Evolutionary conservation across 78 protist species (phyloP).

Genomic region (Monosiga brevicollis): DNA sequence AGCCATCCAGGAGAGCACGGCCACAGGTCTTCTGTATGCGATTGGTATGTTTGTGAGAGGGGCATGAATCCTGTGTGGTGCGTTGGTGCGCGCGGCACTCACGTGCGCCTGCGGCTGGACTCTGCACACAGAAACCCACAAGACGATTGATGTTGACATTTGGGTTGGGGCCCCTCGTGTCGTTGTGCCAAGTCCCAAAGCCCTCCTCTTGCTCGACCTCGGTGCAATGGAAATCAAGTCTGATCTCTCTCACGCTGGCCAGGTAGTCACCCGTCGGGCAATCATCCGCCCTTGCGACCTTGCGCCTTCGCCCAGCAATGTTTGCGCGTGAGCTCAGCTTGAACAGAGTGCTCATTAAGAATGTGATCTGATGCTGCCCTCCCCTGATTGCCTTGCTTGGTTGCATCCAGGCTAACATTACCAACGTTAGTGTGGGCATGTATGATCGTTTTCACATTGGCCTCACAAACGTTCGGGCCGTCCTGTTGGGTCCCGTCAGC

Average conservation of each 20-base stretch:
- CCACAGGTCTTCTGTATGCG: neutral
- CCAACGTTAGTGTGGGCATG: neutral
- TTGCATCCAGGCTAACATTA: too few species aligned
- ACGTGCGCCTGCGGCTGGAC: neutral
- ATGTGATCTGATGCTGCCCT: too few species aligned
- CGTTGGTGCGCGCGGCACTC: neutral
- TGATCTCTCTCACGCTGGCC: too few species aligned
- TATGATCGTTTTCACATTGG: neutral
- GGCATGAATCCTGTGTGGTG: neutral
- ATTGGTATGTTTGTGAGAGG: neutral
- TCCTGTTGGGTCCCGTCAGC: too few species aligned
- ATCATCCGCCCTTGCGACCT: too few species aligned
- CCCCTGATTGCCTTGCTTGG: too few species aligned
- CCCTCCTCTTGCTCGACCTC: too few species aligned
- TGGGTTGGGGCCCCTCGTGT: neutral
- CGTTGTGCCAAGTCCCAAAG: neutral
- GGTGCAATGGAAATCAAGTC: too few species aligned
- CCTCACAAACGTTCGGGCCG: neutral
- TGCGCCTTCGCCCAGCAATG: too few species aligned
- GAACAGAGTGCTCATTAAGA: too few species aligned
- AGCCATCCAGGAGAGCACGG: neutral
- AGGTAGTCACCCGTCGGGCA: too few species aligned
- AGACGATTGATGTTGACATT: neutral
- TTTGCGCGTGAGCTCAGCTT: too few species aligned
- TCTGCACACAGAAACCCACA: neutral